Evolutionary conservation across 1,284 basidiomycete species (phyloP).

Genomic region (Stygiomarasmius scandens): DNA sequence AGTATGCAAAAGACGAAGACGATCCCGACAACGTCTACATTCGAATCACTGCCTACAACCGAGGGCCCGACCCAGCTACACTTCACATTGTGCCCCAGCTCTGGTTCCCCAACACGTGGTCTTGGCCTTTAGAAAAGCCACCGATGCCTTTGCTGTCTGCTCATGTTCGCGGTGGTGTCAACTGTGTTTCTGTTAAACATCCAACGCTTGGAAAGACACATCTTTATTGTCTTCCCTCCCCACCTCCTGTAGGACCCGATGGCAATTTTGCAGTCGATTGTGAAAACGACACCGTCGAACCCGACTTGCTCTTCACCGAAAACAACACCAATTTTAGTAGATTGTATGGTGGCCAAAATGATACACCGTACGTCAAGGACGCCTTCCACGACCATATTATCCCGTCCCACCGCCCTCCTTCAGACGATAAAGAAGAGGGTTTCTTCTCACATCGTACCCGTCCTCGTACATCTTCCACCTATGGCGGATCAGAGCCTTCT

Average conservation of each 20-base stretch:
- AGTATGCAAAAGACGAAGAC: conserved; percentile 98
- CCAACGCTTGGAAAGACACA: conserved; percentile 75
- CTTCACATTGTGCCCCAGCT: conserved; percentile 94
- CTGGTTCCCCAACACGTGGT: conserved; percentile 99
- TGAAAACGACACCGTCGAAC: conserved; percentile 71
- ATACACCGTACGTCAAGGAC: conserved; percentile 88
- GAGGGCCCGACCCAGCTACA: conserved; percentile 94
- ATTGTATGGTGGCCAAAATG: conserved; percentile 87
- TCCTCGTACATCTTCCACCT: conserved; percentile 48
- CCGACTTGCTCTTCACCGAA: conserved; percentile 89
- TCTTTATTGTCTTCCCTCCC: conserved; percentile 90
- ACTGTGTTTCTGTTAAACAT: conserved; percentile 76
- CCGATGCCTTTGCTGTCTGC: conserved; percentile 74
- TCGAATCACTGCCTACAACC: conserved; percentile 95
- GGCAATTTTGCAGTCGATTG: conserved; percentile 60
- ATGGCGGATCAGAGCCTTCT: conserved; percentile 33
- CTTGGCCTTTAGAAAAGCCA: conserved; percentile 86
- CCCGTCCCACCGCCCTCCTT: conserved; percentile 73
- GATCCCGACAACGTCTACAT: conserved; percentile 87
- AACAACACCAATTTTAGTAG: conserved; percentile 97
- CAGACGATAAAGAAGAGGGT: conserved; percentile 39
- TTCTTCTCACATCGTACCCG: conserved; percentile 52
- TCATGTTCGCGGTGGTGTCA: conserved; percentile 54
- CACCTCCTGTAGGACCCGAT: conserved; percentile 81
- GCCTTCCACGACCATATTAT: conserved; percentile 99